phyloP scores from a whole-genome alignment of 306 rosid species.

The Glycine latifolia region DNA sequence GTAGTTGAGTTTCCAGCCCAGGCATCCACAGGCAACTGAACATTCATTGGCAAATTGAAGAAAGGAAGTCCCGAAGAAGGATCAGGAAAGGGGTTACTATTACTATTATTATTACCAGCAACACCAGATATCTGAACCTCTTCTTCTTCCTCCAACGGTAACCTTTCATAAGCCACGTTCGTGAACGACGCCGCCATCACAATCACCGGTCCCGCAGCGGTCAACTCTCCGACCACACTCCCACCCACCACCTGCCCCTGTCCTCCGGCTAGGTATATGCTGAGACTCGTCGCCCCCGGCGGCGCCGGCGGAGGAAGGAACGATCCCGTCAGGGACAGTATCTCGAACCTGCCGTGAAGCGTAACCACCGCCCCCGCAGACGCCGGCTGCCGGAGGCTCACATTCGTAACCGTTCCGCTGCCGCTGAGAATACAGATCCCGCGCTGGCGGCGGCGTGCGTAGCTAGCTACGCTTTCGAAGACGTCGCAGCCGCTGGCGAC shows the following conservation, averaged over 20 bases:
- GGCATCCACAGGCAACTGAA: slow-evolving; percentile 71
- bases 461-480: slow-evolving; percentile 78
- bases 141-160: slow-evolving; percentile 80
- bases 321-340: slow-evolving; percentile 80
- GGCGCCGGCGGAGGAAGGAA: slow-evolving; percentile 95
- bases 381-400: slow-evolving; percentile 74
- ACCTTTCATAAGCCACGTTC: slow-evolving; percentile 84
- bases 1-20: slow-evolving; percentile 58
- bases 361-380: slow-evolving; percentile 71
- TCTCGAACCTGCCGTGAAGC: slow-evolving; percentile 91
- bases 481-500: slow-evolving; percentile 81
- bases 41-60: slow-evolving; percentile 80
- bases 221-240: slow-evolving; percentile 85
- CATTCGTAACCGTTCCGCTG: slow-evolving; percentile 84
- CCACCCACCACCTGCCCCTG: slow-evolving; percentile 95
- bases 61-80: slow-evolving; percentile 79
- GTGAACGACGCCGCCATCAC: slow-evolving; percentile 90
- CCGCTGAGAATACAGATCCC: slow-evolving; percentile 94
- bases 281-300: slow-evolving; percentile 85
- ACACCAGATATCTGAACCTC: slow-evolving; percentile 58
- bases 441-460: slow-evolving; percentile 86
- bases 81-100: slow-evolving; percentile 60
- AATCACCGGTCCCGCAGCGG: slow-evolving; percentile 82
- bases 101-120: slow-evolving; percentile 19
- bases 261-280: slow-evolving; percentile 76